Base-by-base conservation (phyloP, 805 yeast species). In the Komagataella populi region DNA sequence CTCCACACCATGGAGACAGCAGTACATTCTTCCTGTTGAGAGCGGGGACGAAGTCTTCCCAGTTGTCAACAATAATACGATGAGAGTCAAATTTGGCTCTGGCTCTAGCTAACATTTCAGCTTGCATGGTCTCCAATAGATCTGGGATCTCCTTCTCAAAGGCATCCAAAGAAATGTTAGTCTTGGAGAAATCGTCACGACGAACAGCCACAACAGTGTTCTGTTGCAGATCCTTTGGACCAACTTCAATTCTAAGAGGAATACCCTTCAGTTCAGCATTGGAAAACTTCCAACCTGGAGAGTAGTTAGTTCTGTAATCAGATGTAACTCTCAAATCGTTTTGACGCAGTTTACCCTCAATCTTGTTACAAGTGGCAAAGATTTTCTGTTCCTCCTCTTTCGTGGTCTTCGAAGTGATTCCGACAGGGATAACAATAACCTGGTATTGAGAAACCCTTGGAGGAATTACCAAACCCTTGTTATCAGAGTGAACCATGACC, bases 271-370 rank as follows among this genome's bases (percentile, higher is more conserved):
- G 80, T 73, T 93, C 99, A 77, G 95, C 85, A 66, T 93, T 96
- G 53, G 97, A 84, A 70, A 91, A 93, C 72, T 93, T 93, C 98
- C 97, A 93, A 57, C 99, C 99, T 57, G 98, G 96, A 51, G 96
- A 84, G 73, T 93, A 91, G 73, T 83, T 87, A 59, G 84, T 95
- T 70, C 97, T 83, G 76, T 81, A 84, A 70, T 93, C 99, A 60
- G 91, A 84, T 52, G 76, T 71, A 23, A 79, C 88, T 68, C 96
- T 82, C 54, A 93, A 73, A 50, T 78, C 93, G 49, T 78, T 76
- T 23, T 67, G 70, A 51, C 63, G 60, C 61, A 93, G 78, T 57
- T 74, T 72, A 39, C 68, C 57, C 69, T 87, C 96, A 56, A 91
- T 76, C 20, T 73, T 73, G 56, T 76, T 72, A 57, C 95, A 87